Percentiles rank a stretch among this genome's conserved stretches.
Evolutionary conservation across 2,329 filamentous ascomycete species (phyloP).

Genomic region (Phyllachora maydis): DNA sequence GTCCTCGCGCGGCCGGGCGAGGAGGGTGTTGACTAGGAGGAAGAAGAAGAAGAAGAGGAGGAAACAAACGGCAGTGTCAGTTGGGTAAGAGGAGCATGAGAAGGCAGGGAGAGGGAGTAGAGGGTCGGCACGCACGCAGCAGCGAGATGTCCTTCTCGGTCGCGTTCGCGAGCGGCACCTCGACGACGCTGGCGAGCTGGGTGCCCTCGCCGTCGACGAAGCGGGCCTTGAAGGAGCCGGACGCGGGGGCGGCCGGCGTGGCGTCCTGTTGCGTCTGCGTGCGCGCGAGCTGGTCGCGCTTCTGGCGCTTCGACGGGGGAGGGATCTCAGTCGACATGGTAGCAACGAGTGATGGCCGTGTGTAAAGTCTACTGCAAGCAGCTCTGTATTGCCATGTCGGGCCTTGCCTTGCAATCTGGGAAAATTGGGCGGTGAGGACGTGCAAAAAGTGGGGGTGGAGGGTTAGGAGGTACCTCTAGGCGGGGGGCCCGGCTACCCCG

Average conservation of each 20-base stretch:
- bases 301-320: conserved; percentile 49
- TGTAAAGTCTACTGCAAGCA: conserved; percentile 1
- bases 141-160: conserved; percentile 78
- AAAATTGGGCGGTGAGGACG: no score
- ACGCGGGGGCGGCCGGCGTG: conserved; percentile 41
- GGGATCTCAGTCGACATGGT: conserved; percentile 14
- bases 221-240: conserved; percentile 65
- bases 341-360: background rate
- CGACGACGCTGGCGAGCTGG: conserved; percentile 47
- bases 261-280: conserved; percentile 60
- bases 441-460: no score
- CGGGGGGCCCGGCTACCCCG: no score
- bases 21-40: conserved; percentile 16
- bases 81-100: no score
- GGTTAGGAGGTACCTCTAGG: no score
- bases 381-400: background rate
- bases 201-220: conserved; percentile 68
- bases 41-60: no score
- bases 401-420: background rate
- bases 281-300: conserved; percentile 51
- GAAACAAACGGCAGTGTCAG: no score
- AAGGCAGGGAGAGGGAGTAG: no score
- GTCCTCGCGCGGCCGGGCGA: no score
- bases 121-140: no score
- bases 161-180: conserved; percentile 67